phyloP scores from a whole-genome alignment of 495 filamentous ascomycete genomes.

The Cercophora sp. region DNA sequence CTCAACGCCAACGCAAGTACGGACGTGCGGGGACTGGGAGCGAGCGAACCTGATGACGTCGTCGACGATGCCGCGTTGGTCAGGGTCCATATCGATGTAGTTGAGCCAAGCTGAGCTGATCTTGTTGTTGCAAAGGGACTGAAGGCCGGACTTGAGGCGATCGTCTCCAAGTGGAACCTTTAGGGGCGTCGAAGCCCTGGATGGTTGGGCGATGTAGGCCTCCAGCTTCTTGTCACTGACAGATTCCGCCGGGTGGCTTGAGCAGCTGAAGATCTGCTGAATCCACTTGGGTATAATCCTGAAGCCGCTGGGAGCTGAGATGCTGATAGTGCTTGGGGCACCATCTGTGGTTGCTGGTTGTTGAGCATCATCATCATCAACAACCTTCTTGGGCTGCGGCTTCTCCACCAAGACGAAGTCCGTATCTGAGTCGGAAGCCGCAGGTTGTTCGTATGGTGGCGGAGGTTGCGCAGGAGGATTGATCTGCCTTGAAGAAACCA shows the following conservation, averaged over 20 bases:
- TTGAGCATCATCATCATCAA: too few relatives aligned
- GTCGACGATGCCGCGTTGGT: not conserved
- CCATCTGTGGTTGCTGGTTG: too few relatives aligned
- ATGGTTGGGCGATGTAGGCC: not conserved
- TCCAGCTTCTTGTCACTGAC: not conserved
- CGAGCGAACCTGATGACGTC: constrained; percentile 1
- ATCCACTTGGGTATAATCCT: not conserved
- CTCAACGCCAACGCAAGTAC: not conserved
- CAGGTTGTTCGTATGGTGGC: not conserved
- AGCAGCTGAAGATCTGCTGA: not conserved
- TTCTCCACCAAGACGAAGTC: constrained; percentile 1
- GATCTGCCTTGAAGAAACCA: not conserved
- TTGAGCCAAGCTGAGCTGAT: not conserved
- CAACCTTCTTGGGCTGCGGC: not conserved
- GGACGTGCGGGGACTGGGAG: not conserved
- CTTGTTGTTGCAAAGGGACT: constrained; percentile 1
- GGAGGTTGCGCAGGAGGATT: not conserved
- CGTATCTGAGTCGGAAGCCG: not conserved
- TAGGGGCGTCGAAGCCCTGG: not conserved
- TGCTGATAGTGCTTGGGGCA: not conserved
- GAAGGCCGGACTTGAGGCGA: not conserved
- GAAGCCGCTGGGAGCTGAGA: not conserved
- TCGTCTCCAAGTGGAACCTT: not conserved
- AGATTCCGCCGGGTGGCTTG: not conserved
- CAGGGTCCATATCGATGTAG: not conserved